Conservation (phyloP, 2,329 filamentous ascomycete genomes). For the Colletotrichum gigasporum region DNA sequence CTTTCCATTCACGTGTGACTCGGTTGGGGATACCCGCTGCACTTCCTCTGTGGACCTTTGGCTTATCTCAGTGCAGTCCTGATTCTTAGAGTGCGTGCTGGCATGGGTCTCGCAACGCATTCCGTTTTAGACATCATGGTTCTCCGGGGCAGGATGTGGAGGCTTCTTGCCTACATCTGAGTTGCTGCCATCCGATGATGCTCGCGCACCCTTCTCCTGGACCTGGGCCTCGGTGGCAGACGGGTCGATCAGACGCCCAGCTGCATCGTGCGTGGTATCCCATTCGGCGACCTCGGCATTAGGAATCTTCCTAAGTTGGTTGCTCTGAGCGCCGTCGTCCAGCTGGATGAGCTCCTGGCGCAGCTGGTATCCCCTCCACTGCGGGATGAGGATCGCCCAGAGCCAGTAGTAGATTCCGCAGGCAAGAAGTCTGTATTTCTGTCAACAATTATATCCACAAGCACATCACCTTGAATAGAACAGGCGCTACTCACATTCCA, state of each 20-base stretch:
- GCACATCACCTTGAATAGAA: too few relatives aligned
- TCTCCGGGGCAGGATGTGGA: not conserved
- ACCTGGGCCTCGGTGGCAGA: not conserved
- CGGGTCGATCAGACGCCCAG: constrained; percentile 35
- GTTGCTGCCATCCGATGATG: not conserved
- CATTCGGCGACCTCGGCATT: constrained; percentile 59
- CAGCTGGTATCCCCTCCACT: constrained; percentile 59
- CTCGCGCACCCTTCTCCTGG: not conserved
- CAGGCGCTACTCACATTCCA: constrained; percentile 68
- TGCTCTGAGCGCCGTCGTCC: constrained; percentile 51
- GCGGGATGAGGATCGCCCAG: constrained; percentile 67
- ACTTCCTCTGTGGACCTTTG: too few relatives aligned
- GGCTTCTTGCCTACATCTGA: not conserved
- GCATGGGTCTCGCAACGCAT: too few relatives aligned
- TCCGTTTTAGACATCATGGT: too few relatives aligned
- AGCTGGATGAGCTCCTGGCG: constrained; percentile 56
- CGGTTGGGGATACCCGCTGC: too few relatives aligned
- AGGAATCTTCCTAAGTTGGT: constrained; percentile 63
- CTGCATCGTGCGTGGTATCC: constrained; percentile 67
- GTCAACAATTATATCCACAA: not conserved
- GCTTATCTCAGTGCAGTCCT: too few relatives aligned
- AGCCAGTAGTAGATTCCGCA: constrained; percentile 67
- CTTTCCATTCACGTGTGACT: not conserved
- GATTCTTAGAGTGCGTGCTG: too few relatives aligned
- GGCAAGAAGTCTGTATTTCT: constrained; percentile 50